These are phyloP conservation scores for Fusarium annulatum DNA, from an alignment of 2,329 filamentous ascomycete species.

Conservation along the genomic window DNA sequence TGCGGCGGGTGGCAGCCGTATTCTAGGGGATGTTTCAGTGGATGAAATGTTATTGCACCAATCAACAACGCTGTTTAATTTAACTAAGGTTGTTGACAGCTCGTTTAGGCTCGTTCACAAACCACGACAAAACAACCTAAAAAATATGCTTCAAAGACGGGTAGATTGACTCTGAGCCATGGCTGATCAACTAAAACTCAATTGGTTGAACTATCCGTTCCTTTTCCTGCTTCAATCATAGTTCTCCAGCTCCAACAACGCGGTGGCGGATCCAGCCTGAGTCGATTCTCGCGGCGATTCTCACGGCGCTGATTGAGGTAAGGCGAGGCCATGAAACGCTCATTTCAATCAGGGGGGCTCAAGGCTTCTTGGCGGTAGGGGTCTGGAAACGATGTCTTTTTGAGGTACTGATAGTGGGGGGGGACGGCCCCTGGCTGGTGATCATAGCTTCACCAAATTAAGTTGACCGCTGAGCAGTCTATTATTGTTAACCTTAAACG, in stretches of 20 bases:
- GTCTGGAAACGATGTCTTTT: conserved; percentile 1
- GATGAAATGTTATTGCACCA: conserved; percentile 8
- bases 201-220: neutral
- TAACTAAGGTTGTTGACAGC: neutral
- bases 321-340: conserved; percentile 16
- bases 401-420: neutral
- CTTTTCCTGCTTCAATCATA: no score
- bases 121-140: conserved; percentile 13
- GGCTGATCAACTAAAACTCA: neutral
- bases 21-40: conserved; percentile 16
- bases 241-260: neutral
- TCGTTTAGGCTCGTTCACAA: neutral
- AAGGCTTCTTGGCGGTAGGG: conserved; percentile 20
- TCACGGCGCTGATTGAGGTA: neutral
- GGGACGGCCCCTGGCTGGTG: conserved; percentile 6
- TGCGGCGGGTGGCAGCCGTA: neutral
- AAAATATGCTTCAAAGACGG: conserved; percentile 10
- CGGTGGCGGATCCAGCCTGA: no score
- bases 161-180: neutral
- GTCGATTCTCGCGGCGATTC: neutral
- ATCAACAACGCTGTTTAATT: conserved; percentile 11
- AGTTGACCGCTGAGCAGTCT: conserved; percentile 1
- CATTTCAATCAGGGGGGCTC: conserved; percentile 2
- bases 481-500: conserved; percentile 2
- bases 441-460: conserved; percentile 11